Evolutionary conservation across 2,329 filamentous ascomycete genomes (phyloP).

Genomic region (Claviceps fusiformis): DNA sequence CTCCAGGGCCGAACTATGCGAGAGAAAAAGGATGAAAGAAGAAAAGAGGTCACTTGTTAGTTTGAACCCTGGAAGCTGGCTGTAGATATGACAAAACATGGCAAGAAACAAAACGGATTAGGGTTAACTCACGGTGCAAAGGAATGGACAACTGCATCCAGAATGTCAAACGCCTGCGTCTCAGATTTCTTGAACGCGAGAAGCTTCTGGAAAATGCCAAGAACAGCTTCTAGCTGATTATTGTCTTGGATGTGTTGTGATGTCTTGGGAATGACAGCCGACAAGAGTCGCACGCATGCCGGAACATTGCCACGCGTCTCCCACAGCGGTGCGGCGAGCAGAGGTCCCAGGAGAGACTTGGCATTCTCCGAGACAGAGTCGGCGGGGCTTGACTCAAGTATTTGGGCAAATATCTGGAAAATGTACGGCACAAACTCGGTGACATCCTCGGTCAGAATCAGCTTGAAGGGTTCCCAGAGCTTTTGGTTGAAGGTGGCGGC

Average conservation of each 20-base stretch:
- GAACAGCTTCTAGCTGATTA: slow-evolving; percentile 72
- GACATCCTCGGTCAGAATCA: slow-evolving; percentile 68
- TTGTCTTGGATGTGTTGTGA: slow-evolving; percentile 58
- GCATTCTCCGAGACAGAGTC: slow-evolving; percentile 71
- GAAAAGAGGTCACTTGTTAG: not conserved
- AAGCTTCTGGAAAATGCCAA: slow-evolving; percentile 94
- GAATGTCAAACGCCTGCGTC: slow-evolving; percentile 72
- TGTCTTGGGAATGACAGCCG: slow-evolving; percentile 70
- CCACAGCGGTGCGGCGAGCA: slow-evolving; percentile 76
- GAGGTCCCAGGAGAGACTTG: slow-evolving; percentile 60
- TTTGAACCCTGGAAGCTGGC: not conserved
- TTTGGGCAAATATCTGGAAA: slow-evolving; percentile 85
- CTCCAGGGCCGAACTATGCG: slow-evolving; percentile 46
- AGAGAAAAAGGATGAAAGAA: not conserved
- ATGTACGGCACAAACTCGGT: slow-evolving; percentile 96
- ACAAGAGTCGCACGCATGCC: slow-evolving; percentile 71
- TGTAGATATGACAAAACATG: not conserved
- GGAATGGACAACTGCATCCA: slow-evolving; percentile 64
- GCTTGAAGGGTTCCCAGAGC: slow-evolving; percentile 72
- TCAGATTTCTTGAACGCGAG: slow-evolving; percentile 74
- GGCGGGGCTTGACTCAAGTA: slow-evolving; percentile 74
- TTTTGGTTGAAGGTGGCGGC: slow-evolving; percentile 64
- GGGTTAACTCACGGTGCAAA: slow-evolving; percentile 51
- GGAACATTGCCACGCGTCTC: slow-evolving; percentile 88
- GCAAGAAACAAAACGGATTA: not conserved